These are phyloP conservation scores for Achaetomiella virescens DNA, from an alignment of 495 filamentous ascomycete genomes.

Conservation along the genomic window DNA sequence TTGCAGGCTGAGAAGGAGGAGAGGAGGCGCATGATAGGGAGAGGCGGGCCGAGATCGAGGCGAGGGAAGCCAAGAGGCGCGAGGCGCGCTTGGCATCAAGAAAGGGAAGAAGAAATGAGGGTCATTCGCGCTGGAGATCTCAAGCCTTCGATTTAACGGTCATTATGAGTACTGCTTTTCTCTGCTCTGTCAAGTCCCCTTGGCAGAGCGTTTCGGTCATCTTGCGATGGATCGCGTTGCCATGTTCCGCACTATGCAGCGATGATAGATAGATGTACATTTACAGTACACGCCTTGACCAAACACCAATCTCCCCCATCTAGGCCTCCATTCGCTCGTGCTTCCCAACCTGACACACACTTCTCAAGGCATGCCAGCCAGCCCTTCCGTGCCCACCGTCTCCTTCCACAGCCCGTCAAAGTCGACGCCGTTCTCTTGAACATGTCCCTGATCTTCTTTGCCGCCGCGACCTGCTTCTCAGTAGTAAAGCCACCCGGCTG, in stretches of 20 bases:
- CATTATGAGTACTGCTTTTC: neutral
- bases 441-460: conserved; percentile 56
- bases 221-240: too few relatives aligned
- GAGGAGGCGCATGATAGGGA: conserved; percentile 53
- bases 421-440: conserved; percentile 65
- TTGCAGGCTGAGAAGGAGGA: conserved; percentile 65
- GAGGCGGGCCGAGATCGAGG: conserved; percentile 45
- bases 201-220: too few relatives aligned
- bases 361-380: conserved; percentile 18
- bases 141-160: neutral
- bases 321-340: neutral
- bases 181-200: too few relatives aligned
- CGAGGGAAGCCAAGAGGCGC: conserved; percentile 63
- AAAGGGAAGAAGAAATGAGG: conserved; percentile 35
- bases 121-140: neutral
- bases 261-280: too few relatives aligned
- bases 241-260: too few relatives aligned
- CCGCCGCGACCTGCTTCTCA: conserved; percentile 59
- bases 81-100: conserved; percentile 37
- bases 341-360: neutral
- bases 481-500: conserved; percentile 64
- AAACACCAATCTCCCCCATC: too few relatives aligned
- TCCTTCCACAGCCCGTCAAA: conserved; percentile 71
- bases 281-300: too few relatives aligned
- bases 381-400: conserved; percentile 57